Evolutionary conservation across 2,329 filamentous ascomycete species (phyloP).

Genomic region (Pleoardoris graminearum): DNA sequence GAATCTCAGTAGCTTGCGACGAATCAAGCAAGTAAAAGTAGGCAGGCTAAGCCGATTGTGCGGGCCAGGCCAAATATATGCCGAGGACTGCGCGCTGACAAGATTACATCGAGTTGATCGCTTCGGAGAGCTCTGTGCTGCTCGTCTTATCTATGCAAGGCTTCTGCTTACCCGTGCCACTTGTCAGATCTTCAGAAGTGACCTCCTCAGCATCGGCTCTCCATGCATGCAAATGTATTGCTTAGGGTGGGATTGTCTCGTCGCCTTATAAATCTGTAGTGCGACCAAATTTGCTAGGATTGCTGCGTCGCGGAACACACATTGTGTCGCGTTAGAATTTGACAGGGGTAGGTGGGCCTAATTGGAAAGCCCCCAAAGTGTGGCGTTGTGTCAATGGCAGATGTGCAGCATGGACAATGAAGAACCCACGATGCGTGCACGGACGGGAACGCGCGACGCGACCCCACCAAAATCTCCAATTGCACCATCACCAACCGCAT

Average conservation of each 20-base stretch:
- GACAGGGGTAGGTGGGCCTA: neutral
- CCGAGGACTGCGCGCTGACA: neutral
- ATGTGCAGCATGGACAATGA: neutral
- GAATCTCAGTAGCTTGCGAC: neutral
- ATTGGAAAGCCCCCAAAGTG: neutral
- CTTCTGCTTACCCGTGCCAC: too few relatives aligned
- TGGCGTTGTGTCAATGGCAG: neutral
- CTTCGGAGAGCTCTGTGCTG: too few relatives aligned
- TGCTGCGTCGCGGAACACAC: too few relatives aligned
- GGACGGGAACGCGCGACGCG: constrained; percentile 10
- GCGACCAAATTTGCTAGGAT: neutral
- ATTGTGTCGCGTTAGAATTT: too few relatives aligned
- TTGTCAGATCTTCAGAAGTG: too few relatives aligned
- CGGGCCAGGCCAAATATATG: neutral
- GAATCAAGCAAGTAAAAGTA: neutral
- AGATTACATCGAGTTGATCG: neutral
- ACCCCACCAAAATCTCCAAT: neutral
- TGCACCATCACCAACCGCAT: too few relatives aligned
- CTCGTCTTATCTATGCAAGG: too few relatives aligned
- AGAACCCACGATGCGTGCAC: constrained; percentile 14
- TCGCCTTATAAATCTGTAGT: neutral
- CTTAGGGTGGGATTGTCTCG: neutral
- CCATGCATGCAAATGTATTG: neutral
- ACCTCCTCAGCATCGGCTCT: too few relatives aligned
- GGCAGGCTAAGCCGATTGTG: neutral